Conservation (phyloP, 306 rosid species). For the Vachellia collinsii region DNA sequence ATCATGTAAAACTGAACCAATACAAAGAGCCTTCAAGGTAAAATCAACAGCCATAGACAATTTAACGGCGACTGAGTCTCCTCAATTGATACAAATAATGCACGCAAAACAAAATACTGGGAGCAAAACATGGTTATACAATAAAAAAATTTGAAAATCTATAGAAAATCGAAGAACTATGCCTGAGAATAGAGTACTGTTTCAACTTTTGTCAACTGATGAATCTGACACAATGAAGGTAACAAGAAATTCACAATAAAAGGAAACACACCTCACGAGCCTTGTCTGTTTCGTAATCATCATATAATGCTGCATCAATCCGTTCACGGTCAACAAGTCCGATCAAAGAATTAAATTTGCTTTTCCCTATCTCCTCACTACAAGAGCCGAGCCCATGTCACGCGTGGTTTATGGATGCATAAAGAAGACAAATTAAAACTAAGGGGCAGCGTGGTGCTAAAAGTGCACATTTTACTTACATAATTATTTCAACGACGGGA, state of each 20-base stretch:
- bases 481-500: slow-evolving; percentile 83
- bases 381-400: slow-evolving; percentile 26
- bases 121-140: neutral
- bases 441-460: slow-evolving; percentile 14
- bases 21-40: neutral
- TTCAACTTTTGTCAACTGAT: neutral
- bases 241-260: slow-evolving; percentile 18
- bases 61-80: neutral
- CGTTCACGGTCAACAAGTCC: slow-evolving; percentile 94
- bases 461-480: slow-evolving; percentile 58
- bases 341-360: slow-evolving; percentile 91
- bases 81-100: neutral
- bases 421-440: neutral
- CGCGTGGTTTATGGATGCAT: slow-evolving; percentile 15
- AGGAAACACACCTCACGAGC: slow-evolving; percentile 79
- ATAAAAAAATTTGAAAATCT: slow-evolving; percentile 17
- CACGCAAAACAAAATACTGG: neutral
- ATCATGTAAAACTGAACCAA: slow-evolving; percentile 18
- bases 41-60: neutral
- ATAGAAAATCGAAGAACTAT: neutral
- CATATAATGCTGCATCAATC: slow-evolving; percentile 75
- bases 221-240: neutral
- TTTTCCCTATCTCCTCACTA: slow-evolving; percentile 90
- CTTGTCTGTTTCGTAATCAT: slow-evolving; percentile 85
- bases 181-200: slow-evolving; percentile 14